A percentile compares a stretch with the other conserved stretches of the same genome.
Conservation (phyloP, 768 basidiomycete species). For the Suillus alpinus region DNA sequence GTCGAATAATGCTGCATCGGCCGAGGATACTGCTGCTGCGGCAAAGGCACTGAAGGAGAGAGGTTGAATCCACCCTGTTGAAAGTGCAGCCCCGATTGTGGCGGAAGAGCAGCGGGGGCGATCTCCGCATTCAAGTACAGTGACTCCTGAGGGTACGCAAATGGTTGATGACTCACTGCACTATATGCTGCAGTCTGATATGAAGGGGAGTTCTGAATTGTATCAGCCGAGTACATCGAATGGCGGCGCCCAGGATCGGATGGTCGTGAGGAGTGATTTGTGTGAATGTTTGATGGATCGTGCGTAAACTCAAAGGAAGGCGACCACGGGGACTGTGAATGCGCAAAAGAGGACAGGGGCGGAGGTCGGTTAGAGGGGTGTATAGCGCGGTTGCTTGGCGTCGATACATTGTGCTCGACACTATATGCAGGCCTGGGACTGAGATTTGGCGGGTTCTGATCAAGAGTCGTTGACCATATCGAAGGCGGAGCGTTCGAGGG, state of each 20-base stretch:
- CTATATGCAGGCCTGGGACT: background rate
- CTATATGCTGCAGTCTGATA: conserved; percentile 9
- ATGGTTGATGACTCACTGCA: background rate
- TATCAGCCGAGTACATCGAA: conserved; percentile 10
- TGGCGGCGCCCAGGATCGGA: conserved; percentile 14
- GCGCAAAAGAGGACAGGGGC: background rate
- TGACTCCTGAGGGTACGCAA: conserved; percentile 1
- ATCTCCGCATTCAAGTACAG: conserved; percentile 3
- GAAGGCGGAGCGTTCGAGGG: conserved; percentile 45
- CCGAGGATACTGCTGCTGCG: conserved; percentile 12
- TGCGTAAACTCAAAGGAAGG: conserved; percentile 26
- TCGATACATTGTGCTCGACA: conserved; percentile 5
- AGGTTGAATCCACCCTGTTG: background rate
- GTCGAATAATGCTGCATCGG: conserved; percentile 21
- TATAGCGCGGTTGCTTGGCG: conserved; percentile 16
- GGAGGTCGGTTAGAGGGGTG: conserved; percentile 11
- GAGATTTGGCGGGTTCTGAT: conserved; percentile 34
- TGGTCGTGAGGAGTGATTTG: background rate
- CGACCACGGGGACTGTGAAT: conserved; percentile 18
- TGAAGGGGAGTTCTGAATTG: conserved; percentile 14
- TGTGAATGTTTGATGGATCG: conserved; percentile 5
- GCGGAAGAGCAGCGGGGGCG: background rate
- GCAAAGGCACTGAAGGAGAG: conserved; percentile 11
- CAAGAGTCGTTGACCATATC: conserved; percentile 65
- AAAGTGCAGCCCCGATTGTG: background rate